Base-by-base conservation (phyloP, 306 rosid genomes). In the Lathyrus oleraceus region DNA sequence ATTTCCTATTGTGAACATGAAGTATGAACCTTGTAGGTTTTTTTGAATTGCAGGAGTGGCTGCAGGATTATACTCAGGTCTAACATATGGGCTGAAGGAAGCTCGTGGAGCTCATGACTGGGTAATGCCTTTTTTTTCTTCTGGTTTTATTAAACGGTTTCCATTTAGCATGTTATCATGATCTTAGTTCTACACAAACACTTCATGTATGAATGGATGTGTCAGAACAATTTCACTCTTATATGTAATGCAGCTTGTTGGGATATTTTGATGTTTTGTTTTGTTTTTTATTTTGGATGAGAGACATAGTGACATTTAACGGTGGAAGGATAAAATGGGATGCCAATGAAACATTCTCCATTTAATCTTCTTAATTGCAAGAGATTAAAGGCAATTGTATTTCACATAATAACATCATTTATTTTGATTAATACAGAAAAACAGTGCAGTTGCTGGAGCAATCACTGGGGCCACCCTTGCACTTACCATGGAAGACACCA, bases 21-120 rank as follows among this genome's bases (percentile, higher is more conserved):
- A 35, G 8, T 32, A 1, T 73, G 64, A 27, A 25, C 17, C 78
- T 77, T 16, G 53, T 0, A 19, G 19, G 56, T 58, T 66, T 5
- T 70, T 42, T 57, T 48, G 23, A 39, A 65, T 32, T 75, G 76
- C 79, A 94, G 96, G 99, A 51, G 81, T 94, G 70, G 99, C 92
- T 73, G 97, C 97, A 16, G 99, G 99, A 44, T 51, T 94, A 61
- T 91, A 94, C 71, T 88, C 99, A 23, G 99, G 99, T 25, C 91
- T 94, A 52, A 90, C 96, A 5, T 91, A 94, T 78, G 99, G 97
- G 19, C 79, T 94, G 60, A 82, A 78, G 76, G 99, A 94, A 79
- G 95, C 95, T 74, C 92, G 97, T 20, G 99, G 99, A 17, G 73
- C 87, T 38, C 99, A 94, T 72, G 99, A 91, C 66, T 94, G 97